Conservation (phyloP, 495 filamentous ascomycete species). For the Aspergillus bertholletiae region DNA sequence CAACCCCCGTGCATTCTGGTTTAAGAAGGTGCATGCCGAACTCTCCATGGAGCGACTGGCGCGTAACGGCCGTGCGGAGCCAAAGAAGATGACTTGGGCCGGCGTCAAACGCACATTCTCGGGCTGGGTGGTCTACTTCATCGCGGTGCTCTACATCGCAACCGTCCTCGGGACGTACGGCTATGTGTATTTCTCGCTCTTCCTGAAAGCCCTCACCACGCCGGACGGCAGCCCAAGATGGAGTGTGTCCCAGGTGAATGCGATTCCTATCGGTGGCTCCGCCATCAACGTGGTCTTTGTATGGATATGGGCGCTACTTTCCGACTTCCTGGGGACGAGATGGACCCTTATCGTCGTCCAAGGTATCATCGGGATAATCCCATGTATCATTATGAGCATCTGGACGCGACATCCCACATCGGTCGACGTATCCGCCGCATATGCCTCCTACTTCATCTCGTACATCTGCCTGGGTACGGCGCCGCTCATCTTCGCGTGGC, state of each 20-base stretch:
- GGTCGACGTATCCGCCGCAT: conserved; percentile 21
- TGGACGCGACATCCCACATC: conserved; percentile 24
- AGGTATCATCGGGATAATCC: conserved; percentile 25
- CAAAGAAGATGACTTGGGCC: conserved; percentile 27
- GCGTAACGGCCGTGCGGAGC: conserved; percentile 29
- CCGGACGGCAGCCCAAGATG: conserved; percentile 23
- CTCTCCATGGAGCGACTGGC: conserved; percentile 25
- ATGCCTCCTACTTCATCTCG: conserved; percentile 28
- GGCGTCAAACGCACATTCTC: conserved; percentile 27
- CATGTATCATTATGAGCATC: conserved; percentile 31
- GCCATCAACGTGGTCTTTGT: conserved; percentile 34
- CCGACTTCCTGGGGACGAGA: conserved; percentile 24
- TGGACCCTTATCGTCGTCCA: conserved; percentile 28
- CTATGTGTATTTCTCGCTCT: conserved; percentile 29
- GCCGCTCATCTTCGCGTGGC: conserved; percentile 32
- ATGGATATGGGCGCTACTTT: conserved; percentile 30
- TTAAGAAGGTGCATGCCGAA: conserved; percentile 24
- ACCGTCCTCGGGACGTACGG: conserved; percentile 30
- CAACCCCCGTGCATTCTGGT: conserved; percentile 31
- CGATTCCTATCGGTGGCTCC: conserved; percentile 30
- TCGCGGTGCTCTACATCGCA: conserved; percentile 25
- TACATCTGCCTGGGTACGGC: conserved; percentile 27
- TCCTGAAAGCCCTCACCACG: conserved; percentile 26
- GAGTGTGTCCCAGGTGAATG: conserved; percentile 25
- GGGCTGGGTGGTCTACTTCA: conserved; percentile 30